Percentiles rank a stretch among this genome's conserved stretches.
Evolutionary conservation across 495 filamentous ascomycete genomes (phyloP).

Genomic region (Lophiotrema nucula): DNA sequence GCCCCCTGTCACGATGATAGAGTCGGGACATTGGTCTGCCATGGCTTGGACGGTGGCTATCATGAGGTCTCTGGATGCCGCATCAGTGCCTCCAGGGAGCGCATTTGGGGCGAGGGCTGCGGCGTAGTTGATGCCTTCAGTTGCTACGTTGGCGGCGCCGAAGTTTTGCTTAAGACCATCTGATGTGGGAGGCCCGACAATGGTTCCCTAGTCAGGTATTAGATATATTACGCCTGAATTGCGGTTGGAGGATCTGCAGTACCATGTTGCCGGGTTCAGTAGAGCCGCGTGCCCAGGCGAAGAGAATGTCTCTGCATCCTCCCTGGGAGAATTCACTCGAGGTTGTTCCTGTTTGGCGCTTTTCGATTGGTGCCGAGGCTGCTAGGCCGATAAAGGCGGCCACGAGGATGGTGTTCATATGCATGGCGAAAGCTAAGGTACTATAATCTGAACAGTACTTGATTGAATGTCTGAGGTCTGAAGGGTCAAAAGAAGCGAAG

Average conservation of each 20-base stretch:
- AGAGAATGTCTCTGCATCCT: constrained; percentile 49
- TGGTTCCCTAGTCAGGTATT: constrained; percentile 38
- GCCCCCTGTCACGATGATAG: constrained; percentile 24
- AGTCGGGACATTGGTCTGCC: constrained; percentile 18
- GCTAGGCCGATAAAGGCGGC: constrained; percentile 10
- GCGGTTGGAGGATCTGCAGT: constrained; percentile 15
- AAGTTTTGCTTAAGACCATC: constrained; percentile 39
- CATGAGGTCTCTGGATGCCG: constrained; percentile 42
- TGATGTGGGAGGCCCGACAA: constrained; percentile 46
- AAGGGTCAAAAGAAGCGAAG: neutral
- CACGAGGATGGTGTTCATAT: constrained; percentile 14
- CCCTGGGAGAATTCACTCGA: constrained; percentile 48
- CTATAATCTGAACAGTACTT: neutral
- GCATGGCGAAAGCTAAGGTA: constrained; percentile 21
- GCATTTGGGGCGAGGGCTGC: constrained; percentile 38
- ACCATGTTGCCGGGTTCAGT: constrained; percentile 56
- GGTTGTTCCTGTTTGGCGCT: constrained; percentile 32
- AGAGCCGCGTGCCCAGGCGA: constrained; percentile 54
- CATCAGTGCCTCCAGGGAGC: constrained; percentile 45
- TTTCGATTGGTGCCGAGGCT: constrained; percentile 10
- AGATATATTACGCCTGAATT: neutral
- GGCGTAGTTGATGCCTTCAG: constrained; percentile 37
- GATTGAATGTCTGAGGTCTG: neutral
- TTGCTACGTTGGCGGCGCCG: constrained; percentile 45
- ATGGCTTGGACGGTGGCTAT: constrained; percentile 13